phyloP scores from a whole-genome alignment of 2,329 filamentous ascomycete genomes.

The Anisogramma anomala region DNA sequence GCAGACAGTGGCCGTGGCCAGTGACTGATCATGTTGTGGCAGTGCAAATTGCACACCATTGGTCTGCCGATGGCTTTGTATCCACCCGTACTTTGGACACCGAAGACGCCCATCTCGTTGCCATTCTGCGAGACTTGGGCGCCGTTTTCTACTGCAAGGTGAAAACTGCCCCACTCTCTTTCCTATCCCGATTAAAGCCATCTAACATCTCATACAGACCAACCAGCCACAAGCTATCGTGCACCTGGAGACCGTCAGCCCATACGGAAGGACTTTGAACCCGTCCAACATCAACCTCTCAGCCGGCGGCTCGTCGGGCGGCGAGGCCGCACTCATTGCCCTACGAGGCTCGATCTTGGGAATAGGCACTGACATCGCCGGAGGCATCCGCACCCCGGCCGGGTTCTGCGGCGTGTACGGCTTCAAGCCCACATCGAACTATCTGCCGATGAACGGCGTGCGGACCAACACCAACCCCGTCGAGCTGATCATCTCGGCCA shows the following conservation, averaged over 20 bases:
- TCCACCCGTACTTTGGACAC: neutral
- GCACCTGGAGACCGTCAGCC: neutral
- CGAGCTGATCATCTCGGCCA: conserved; percentile 25
- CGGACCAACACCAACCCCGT: conserved; percentile 16
- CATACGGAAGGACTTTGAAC: conserved; percentile 36
- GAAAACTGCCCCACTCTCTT: too few relatives aligned
- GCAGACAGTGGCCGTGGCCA: conserved; percentile 24
- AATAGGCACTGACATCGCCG: conserved; percentile 29
- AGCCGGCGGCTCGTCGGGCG: conserved; percentile 54
- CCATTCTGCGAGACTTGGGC: conserved; percentile 48
- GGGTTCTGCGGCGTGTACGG: conserved; percentile 2
- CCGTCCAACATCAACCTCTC: conserved; percentile 48
- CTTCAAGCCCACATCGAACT: neutral
- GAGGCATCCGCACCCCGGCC: conserved; percentile 6
- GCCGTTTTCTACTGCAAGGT: conserved; percentile 60
- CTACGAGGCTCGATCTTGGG: conserved; percentile 18
- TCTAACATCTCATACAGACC: too few relatives aligned
- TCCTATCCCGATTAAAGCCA: too few relatives aligned
- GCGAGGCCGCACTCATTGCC: conserved; percentile 32
- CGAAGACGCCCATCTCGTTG: conserved; percentile 25
- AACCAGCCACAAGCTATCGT: conserved; percentile 40
- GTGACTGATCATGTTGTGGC: conserved; percentile 44
- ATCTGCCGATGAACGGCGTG: conserved; percentile 17
- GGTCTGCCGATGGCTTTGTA: neutral
- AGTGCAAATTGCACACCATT: conserved; percentile 32